Conservation (phyloP, 306 rosid genomes). For the Corylus americana region DNA sequence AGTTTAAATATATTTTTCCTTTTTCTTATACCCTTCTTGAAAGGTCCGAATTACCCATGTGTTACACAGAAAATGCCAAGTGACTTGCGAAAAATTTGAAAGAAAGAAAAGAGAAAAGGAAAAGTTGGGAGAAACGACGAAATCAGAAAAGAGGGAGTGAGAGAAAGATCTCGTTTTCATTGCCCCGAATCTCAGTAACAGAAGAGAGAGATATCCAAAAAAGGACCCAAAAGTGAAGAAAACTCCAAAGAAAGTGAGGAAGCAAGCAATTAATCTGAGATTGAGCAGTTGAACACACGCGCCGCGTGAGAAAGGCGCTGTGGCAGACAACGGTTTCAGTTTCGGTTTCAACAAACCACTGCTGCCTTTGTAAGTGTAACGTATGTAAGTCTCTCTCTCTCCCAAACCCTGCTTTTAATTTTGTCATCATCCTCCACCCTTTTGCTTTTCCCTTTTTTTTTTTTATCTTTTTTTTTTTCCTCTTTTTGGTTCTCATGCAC, state of each 20-base stretch:
- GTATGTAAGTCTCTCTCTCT: background rate
- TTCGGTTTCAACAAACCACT: constrained; percentile 1
- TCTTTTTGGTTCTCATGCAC: background rate
- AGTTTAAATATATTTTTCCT: too few relatives aligned
- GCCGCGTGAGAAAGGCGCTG: background rate
- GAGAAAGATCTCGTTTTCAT: constrained; percentile 19
- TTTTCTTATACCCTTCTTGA: too few relatives aligned
- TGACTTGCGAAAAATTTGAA: too few relatives aligned
- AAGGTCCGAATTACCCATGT: too few relatives aligned
- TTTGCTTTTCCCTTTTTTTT: background rate
- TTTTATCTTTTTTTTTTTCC: background rate
- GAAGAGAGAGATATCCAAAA: background rate
- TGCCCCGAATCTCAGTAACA: constrained; percentile 18
- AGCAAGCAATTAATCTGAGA: too few relatives aligned
- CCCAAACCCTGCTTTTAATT: background rate
- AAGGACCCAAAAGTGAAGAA: too few relatives aligned
- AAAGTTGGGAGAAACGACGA: background rate
- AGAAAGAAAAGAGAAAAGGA: background rate
- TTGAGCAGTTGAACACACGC: constrained; percentile 4
- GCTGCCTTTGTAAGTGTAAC: background rate
- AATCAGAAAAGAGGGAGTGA: background rate
- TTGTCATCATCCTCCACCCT: background rate
- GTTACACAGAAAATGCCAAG: too few relatives aligned
- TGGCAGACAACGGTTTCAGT: constrained; percentile 9
- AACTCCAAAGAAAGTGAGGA: background rate